Evolutionary conservation across 768 basidiomycete genomes (phyloP).

Genomic region (Boletus vermiculosoides): DNA sequence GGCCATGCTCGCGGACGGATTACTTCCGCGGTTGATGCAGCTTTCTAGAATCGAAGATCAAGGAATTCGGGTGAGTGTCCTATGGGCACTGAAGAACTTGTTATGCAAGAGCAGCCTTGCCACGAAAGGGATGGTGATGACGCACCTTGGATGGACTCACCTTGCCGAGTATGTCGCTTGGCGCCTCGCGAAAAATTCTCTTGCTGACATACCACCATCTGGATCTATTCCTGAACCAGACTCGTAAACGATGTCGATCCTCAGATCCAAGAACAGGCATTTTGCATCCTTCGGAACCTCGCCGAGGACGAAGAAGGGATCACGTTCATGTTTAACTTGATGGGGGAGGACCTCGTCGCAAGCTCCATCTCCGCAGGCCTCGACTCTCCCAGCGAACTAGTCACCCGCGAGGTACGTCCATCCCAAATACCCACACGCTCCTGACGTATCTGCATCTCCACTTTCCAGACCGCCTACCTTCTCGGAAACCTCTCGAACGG

Average conservation of each 20-base stretch:
- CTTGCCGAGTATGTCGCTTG: conserved; percentile 49
- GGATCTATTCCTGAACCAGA: conserved; percentile 31
- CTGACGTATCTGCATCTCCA: background rate
- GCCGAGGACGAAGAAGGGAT: conserved; percentile 66
- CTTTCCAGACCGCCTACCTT: no score
- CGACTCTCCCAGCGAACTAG: conserved; percentile 50
- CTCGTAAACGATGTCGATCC: conserved; percentile 52
- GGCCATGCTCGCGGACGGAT: conserved; percentile 66
- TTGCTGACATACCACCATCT: background rate
- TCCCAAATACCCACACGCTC: no score
- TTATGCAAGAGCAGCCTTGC: conserved; percentile 58
- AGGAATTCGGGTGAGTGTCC: conserved; percentile 59
- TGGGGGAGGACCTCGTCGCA: conserved; percentile 49
- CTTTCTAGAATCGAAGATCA: conserved; percentile 54
- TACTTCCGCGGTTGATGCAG: conserved; percentile 62
- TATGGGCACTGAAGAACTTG: conserved; percentile 92
- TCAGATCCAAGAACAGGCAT: conserved; percentile 68
- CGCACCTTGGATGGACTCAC: conserved; percentile 61
- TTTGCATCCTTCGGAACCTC: conserved; percentile 65
- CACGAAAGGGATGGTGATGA: conserved; percentile 66
- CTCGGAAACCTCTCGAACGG: no score
- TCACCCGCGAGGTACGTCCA: conserved; percentile 48
- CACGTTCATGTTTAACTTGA: conserved; percentile 52
- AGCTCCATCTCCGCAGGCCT: conserved; percentile 48
- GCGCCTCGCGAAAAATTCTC: background rate